Evolutionary conservation across 805 yeast species (phyloP).

Genomic region (Candida maris): DNA sequence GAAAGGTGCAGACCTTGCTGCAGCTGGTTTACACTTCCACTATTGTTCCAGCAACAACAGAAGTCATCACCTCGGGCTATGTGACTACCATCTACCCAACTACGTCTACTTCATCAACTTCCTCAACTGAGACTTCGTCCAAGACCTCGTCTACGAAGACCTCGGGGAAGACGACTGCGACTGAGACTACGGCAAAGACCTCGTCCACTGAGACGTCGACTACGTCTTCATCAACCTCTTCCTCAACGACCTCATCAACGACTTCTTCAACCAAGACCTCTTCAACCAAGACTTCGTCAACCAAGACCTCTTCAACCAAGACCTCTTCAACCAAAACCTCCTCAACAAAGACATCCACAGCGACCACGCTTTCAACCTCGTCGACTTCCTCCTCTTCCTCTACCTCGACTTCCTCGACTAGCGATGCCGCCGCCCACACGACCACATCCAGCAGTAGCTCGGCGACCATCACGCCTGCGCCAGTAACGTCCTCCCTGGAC

Average conservation of each 20-base stretch:
- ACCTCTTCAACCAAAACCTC: slow-evolving; percentile 5
- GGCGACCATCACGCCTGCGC: slow-evolving; percentile 8
- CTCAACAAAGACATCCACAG: slow-evolving; percentile 4
- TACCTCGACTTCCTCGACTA: slow-evolving; percentile 6
- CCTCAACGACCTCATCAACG: slow-evolving; percentile 11
- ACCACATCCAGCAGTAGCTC: slow-evolving; percentile 20
- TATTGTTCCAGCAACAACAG: slow-evolving; percentile 18
- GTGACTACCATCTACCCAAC: slow-evolving; percentile 10
- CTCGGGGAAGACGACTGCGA: slow-evolving; percentile 5
- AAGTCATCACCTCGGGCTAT: slow-evolving; percentile 18
- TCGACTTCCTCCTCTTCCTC: slow-evolving; percentile 13
- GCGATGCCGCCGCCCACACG: slow-evolving; percentile 3
- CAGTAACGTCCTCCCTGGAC: slow-evolving; percentile 5
- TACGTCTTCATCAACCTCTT: slow-evolving; percentile 8
- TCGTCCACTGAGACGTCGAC: slow-evolving; percentile 5
- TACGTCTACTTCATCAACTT: slow-evolving; percentile 1
- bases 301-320: slow-evolving; percentile 6
- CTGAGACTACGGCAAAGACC: no score
- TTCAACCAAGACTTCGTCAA: slow-evolving; percentile 4
- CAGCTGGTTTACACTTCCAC: slow-evolving; percentile 29
- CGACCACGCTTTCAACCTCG: slow-evolving; percentile 11
- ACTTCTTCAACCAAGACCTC: slow-evolving; percentile 26
- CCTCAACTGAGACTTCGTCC: slow-evolving; percentile 1
- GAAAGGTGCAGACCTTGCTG: slow-evolving; percentile 18
- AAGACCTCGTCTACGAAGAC: slow-evolving; percentile 2